Base-by-base conservation (phyloP, 768 basidiomycete species). In the Pulveroboletus ravenelii region DNA sequence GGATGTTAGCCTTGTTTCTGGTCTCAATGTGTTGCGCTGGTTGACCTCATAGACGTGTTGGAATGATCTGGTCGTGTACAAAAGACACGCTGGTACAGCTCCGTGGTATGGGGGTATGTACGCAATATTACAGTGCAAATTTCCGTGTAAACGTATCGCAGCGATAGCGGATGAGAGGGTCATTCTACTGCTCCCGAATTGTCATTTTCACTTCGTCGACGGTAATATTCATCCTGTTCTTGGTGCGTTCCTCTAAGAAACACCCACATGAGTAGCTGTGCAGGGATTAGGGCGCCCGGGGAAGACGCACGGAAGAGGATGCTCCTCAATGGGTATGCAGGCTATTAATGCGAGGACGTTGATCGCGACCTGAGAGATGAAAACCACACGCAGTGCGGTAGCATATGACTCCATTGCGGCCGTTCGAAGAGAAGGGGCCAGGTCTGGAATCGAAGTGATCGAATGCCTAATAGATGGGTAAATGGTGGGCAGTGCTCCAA, bases 401-500 rank as follows among this genome's bases (percentile, higher is more conserved):
- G 82, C 82, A 70, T 93, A 94, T 2, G 88, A 88, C 54, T 81
- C 77, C 48, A 88, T 74, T 8, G 89, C 92, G 44, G 80, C 81
- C 54, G 75, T 67, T 58, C 72, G 77, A 46, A 81, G 61, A 36
- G 64, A 54, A 38, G 83, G 81, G 20, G 80, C 70, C 46, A 94
- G 60, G 41, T 68, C 70, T 54, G 82, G 81, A 72, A 93, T 92
- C 54, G 82, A 79, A 51, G 76, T 78, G 37, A 88, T 81, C 45
- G 81, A 84, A 61, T 87, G 87, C 45, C 87, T 89, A 57, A 41
- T 53, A 39, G 52, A 42, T 43, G 38, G 30, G 38, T 25, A 40
- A 48, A 50, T 48, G 50, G 53, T 42, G 41, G 47, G 48, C 47
- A 51, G 45, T 47, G 59, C 56, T 23, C 42, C 52, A 55, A 44